Evolutionary conservation across 139 green algal species (phyloP), one percentile per base, ranked within the genome.

Genomic region (Picocystis salinarum): DNA sequence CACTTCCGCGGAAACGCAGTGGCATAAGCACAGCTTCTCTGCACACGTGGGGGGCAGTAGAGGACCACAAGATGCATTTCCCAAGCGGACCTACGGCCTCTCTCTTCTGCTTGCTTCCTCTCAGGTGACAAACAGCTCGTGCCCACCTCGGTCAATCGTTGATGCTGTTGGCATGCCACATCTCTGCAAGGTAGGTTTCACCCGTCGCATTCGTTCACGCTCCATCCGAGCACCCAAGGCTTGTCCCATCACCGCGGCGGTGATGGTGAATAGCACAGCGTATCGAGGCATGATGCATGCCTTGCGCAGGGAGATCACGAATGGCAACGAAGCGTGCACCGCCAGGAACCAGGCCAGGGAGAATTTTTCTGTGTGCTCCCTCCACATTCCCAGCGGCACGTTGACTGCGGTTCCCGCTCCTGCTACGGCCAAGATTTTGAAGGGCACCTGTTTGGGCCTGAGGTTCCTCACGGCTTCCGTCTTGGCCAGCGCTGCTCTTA

Each of bases 361-460:
- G 55, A 93, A 93, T 64, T 93, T 93, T 18, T 64, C 45, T 9
- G 48, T 65, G 60, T 93, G 75, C 56, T 83, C 77, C 1, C 83
- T 63, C 70, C 44, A 62, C 37, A 69, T 61, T 22, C 82, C 82
- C 45, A 66, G 80, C 1, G 82, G 82, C 25, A 93, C 33, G 51
- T 92, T 93, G 19, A 73, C 45, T 0, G 45, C 37, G 9, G 70
- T 46, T 1, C 74, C 52, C 2, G 62, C 53, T n/a, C 52, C 56
- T 2, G 47, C 59, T 12, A 92, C 62, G 3, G 59, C 50, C 6
- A 58, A 23, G 3, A 53, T 45, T 13, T 47, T 49, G 19, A 56
- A 11, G 1, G 20, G 31, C 25, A 60, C 18, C 36, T 42, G 27
- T n/a, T n/a, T n/a, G 0, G 82, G 82, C 1, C 82, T 62, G 42